Base-by-base conservation (phyloP, 805 yeast genomes). In the Saccharomycopsis oosterbeekiorum region DNA sequence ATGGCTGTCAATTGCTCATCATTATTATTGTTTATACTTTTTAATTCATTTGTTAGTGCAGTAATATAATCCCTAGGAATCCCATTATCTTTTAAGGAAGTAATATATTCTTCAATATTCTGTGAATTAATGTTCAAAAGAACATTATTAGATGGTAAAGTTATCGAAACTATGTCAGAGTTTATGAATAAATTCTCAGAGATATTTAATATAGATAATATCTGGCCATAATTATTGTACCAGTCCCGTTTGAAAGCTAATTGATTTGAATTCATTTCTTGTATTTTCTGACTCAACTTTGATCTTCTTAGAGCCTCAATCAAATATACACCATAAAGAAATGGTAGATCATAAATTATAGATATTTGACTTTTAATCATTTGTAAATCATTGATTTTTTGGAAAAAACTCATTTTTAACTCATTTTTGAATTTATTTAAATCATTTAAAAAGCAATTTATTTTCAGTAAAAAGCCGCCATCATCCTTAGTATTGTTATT, bases 311-410 rank as follows among this genome's bases (percentile, higher is more conserved):
- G 73, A 55, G 74, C 76, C 65, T 88, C 92, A 56, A 87, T 77
- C 2, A 86, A 64, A 70, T 83, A 79, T n/a, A 86, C 74, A 0
- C 94, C 94, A 69, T 87, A 86, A 1, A 87, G 71, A 12, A 87
- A 69, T 0, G 96, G 96, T 34, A 88, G 68, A 69, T 88, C 94
- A 14, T 82, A 47, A 0, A 86, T 82, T 40, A 69, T 64, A 12
- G 73, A 71, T 14, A 73, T 60, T 26, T 67, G 69, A 10, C 73
- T 60, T 60, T 76, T 77, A 29, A 63, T 58, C 4, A 67, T 68
- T 62, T 71, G 76, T n/a, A 76, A 62, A 1, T 59, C 42, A 58
- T 68, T 72, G 26, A 70, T 65, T 12, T 26, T 24, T 1, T 66
- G 60, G 2, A 59, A 24, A 1, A 67, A 59, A 0, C 61, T 51